Evolutionary conservation across 1,284 basidiomycete genomes (phyloP), one percentile per base, ranked within the genome.

Genomic region (Sporisorium reilianum): DNA sequence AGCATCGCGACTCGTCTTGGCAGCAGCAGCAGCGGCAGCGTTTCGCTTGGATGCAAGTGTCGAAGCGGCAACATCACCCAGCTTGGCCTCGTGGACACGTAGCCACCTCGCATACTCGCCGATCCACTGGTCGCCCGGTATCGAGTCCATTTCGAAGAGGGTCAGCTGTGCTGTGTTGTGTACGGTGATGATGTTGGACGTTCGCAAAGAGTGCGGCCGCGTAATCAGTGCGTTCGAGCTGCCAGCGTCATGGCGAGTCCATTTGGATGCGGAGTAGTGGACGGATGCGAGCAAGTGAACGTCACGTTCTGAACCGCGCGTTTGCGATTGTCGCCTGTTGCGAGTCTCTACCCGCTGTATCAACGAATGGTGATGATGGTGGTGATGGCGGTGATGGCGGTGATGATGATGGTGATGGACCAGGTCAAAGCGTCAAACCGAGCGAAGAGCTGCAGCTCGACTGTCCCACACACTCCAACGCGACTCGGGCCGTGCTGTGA

Each of bases 71-170:
- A 41, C 49, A 54, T 76, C 71, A 25, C 76, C 73, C 2, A 80
- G 69, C 57, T 66, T 71, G 16, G 72, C 69, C 62, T 81, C 79
- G 48, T 81, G 75, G 32, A 68, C 44, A 2, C 71, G 64, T 28
- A 78, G 69, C 75, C 78, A 80, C 36, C 71, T 58, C 26, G 81
- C 78, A 30, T 76, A 78, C 32, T 80, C 78, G 40, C 38, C 57
- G 36, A 76, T 73, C 71, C 77, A 81, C 25, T 73, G 59, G 25
- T 80, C 78, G 26, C 65, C 74, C 22, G 60, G 52, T 46, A 74
- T 60, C 5, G 72, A 76, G 56, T 80, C 76, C 78, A 80, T 80
- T 2, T 48, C 41, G 6, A 14, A 25, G 9, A 25, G 28, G 25
- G 28, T 5, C 45, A n/a, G 45, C 45, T 46, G 18, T 18, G 4